Percentiles rank a stretch among this genome's conserved stretches.
phyloP scores from a whole-genome alignment of 169 alveolate genomes.

The Plasmodium gonderi region DNA sequence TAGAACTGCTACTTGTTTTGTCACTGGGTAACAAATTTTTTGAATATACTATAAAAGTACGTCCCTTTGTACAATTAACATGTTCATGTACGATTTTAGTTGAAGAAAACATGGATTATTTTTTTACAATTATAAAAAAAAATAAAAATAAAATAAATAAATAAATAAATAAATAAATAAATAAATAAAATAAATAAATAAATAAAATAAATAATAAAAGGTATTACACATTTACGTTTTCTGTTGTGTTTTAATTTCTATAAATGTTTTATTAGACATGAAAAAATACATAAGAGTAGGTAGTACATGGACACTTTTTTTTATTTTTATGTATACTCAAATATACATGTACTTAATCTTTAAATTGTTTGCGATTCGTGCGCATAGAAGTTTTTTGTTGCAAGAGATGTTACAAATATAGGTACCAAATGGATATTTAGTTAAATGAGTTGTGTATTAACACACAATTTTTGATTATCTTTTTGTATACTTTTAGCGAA shows the following conservation, averaged over 20 bases:
- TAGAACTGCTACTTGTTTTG: constrained; percentile 10
- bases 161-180: not conserved
- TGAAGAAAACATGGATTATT: constrained; percentile 13
- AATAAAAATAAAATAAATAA: not conserved
- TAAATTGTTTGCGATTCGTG: not conserved
- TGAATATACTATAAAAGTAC: constrained; percentile 49
- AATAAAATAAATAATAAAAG: too few relatives aligned
- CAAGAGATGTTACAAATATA: not conserved
- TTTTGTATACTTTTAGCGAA: not conserved
- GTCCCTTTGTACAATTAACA: constrained; percentile 34
- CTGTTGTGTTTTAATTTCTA: not conserved
- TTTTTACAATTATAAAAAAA: not conserved
- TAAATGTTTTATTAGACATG: not conserved
- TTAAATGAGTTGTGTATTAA: not conserved
- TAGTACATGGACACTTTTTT: not conserved
- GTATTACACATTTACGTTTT: not conserved
- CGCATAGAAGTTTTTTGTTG: not conserved
- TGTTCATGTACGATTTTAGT: constrained; percentile 32
- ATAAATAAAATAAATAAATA: not conserved
- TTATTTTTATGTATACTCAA: not conserved
- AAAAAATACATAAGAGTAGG: not conserved
- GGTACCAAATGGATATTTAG: not conserved
- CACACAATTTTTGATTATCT: not conserved
- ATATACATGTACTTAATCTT: not conserved
- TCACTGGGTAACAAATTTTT: constrained; percentile 9